Percentiles rank a stretch among this genome's conserved stretches.
Conservation (phyloP, 2,329 filamentous ascomycete genomes). For the Ophiostoma pallidulum region DNA sequence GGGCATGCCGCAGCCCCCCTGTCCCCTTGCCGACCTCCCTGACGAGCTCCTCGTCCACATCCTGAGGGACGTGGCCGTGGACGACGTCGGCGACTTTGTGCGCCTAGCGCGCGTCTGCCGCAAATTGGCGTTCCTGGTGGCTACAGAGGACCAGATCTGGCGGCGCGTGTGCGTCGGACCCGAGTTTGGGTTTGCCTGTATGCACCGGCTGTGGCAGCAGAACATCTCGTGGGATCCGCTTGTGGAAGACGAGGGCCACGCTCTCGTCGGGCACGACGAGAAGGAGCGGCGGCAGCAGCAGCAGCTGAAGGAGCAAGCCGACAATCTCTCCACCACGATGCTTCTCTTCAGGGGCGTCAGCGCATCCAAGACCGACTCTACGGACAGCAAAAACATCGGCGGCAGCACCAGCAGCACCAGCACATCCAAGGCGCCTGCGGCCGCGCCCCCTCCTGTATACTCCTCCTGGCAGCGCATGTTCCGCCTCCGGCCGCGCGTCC, state of each 20-base stretch:
- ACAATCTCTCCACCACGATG: constrained; percentile 28
- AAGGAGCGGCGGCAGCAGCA: constrained; percentile 13
- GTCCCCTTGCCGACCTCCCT: constrained; percentile 67
- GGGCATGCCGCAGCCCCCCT: constrained; percentile 63
- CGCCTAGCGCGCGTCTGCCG: constrained; percentile 77
- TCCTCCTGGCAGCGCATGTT: constrained; percentile 62
- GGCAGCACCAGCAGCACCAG: no score
- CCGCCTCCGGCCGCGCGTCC: constrained; percentile 70
- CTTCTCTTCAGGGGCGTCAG: constrained; percentile 38
- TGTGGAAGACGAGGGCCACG: constrained; percentile 18
- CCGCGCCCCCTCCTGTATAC: constrained; percentile 14
- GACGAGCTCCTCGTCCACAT: constrained; percentile 80
- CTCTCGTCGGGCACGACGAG: constrained; percentile 12
- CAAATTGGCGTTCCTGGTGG: constrained; percentile 72
- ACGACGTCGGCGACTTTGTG: constrained; percentile 67
- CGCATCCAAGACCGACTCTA: neutral
- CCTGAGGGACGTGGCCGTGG: constrained; percentile 58
- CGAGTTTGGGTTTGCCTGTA: constrained; percentile 69
- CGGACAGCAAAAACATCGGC: no score
- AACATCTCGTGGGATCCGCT: constrained; percentile 48
- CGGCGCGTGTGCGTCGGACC: constrained; percentile 59
- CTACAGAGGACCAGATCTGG: constrained; percentile 81
- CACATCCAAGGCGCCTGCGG: no score
- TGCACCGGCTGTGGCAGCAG: constrained; percentile 71
- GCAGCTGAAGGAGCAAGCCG: constrained; percentile 19